These are phyloP conservation scores for Penicillium cinerascens DNA, from an alignment of 495 filamentous ascomycete genomes.

Conservation along the genomic window DNA sequence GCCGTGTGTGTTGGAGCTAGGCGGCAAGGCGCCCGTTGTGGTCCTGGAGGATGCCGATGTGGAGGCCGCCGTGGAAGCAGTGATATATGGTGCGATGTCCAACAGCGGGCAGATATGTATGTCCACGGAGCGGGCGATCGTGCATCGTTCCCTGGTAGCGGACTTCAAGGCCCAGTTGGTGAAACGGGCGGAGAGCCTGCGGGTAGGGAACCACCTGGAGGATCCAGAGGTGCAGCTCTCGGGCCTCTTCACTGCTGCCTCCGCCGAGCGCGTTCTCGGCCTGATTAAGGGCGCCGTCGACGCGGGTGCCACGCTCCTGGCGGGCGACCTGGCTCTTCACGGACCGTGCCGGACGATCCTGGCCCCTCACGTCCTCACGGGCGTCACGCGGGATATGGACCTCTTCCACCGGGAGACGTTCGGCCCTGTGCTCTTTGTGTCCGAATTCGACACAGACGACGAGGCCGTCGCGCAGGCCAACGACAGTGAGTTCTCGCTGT, in stretches of 20 bases:
- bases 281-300: neutral
- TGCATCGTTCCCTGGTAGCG: conserved; percentile 35
- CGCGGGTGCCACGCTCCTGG: conserved; percentile 25
- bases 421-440: conserved; percentile 29
- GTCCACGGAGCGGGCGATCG: conserved; percentile 74
- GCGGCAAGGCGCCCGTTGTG: conserved; percentile 48
- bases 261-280: neutral
- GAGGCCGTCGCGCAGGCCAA: conserved; percentile 33
- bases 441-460: conserved; percentile 24
- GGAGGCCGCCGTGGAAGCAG: conserved; percentile 33
- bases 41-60: conserved; percentile 49
- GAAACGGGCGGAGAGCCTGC: neutral
- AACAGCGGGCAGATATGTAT: conserved; percentile 72
- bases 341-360: conserved; percentile 8
- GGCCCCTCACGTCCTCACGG: conserved; percentile 25
- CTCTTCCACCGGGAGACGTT: conserved; percentile 32
- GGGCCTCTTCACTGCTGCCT: neutral
- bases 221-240: neutral
- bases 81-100: conserved; percentile 23
- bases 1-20: conserved; percentile 50
- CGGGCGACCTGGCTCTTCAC: conserved; percentile 20
- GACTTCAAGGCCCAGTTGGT: conserved; percentile 25
- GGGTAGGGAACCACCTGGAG: neutral
- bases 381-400: conserved; percentile 25
- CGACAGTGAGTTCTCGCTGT: conserved; percentile 29